These are phyloP conservation scores for Colletotrichum sp. DNA, from an alignment of 2,329 filamentous ascomycete genomes.

Conservation along the genomic window DNA sequence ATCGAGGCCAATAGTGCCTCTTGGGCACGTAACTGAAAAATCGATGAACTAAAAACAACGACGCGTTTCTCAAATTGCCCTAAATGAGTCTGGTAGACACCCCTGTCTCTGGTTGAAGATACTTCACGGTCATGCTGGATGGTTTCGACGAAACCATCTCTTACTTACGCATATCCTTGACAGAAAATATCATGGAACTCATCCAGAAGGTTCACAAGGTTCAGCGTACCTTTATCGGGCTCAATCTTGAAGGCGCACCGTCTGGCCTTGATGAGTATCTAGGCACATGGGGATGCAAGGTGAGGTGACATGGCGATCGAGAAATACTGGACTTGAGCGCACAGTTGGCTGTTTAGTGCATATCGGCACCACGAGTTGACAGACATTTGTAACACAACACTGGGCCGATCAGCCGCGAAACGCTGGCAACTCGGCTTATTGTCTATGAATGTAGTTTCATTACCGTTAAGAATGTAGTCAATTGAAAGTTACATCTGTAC, in stretches of 20 bases:
- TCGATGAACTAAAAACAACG: too few relatives aligned
- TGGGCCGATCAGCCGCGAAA: rapidly evolving
- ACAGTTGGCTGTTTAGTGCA: rapidly evolving
- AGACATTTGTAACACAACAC: neutral
- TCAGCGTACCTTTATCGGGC: too few relatives aligned
- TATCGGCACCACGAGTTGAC: rapidly evolving
- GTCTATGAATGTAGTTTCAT: rapidly evolving
- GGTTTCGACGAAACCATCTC: too few relatives aligned
- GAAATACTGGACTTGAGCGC: too few relatives aligned
- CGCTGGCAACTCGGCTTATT: neutral
- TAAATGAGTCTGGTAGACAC: too few relatives aligned
- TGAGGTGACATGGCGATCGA: neutral
- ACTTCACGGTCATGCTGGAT: too few relatives aligned
- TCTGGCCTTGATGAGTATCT: rapidly evolving
- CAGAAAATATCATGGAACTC: rapidly evolving
- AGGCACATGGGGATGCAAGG: too few relatives aligned
- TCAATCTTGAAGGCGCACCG: too few relatives aligned
- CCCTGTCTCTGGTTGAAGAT: too few relatives aligned
- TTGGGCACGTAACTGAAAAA: rapidly evolving
- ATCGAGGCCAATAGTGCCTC: too few relatives aligned
- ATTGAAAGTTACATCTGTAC: neutral
- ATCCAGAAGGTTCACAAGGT: too few relatives aligned
- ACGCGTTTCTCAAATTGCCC: rapidly evolving
- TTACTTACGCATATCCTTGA: too few relatives aligned
- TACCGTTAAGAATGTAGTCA: neutral